These are phyloP conservation scores for Boletellus sp. DNA, from an alignment of 768 basidiomycete genomes.

Conservation along the genomic window DNA sequence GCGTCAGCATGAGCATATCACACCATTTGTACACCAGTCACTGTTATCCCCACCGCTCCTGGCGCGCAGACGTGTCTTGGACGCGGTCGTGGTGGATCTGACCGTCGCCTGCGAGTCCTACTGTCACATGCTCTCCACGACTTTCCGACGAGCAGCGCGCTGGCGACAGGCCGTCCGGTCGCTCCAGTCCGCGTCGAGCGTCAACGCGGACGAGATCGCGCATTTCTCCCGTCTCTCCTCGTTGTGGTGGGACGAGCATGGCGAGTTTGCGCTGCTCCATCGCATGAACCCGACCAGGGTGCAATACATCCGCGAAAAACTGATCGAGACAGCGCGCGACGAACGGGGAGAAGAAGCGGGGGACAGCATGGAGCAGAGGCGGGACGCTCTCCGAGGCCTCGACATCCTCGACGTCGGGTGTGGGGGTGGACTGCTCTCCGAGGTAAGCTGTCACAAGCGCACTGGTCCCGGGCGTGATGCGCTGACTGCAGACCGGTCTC, in stretches of 20 bases:
- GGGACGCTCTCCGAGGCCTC: constrained; percentile 52
- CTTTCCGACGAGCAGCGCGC: constrained; percentile 16
- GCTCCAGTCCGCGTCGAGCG: constrained; percentile 30
- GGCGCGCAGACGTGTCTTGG: background rate
- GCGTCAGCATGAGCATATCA: constrained; percentile 16
- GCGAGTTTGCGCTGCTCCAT: constrained; percentile 86
- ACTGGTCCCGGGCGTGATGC: background rate
- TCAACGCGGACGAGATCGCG: constrained; percentile 79
- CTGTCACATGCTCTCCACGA: constrained; percentile 16
- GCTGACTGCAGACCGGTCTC: background rate
- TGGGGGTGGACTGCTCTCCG: constrained; percentile 90
- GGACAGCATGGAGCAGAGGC: constrained; percentile 26
- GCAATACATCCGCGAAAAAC: constrained; percentile 75
- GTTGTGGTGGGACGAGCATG: constrained; percentile 94
- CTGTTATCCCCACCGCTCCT: background rate
- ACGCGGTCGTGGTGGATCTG: too few relatives aligned
- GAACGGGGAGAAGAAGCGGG: constrained; percentile 38
- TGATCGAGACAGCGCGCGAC: constrained; percentile 60
- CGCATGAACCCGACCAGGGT: constrained; percentile 92
- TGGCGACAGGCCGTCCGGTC: constrained; percentile 5
- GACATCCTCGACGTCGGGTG: constrained; percentile 90
- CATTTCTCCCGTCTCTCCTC: constrained; percentile 87
- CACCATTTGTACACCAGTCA: constrained; percentile 22
- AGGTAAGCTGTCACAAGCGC: constrained; percentile 48
- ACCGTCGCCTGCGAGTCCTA: too few relatives aligned